Percentiles rank a stretch among this genome's conserved stretches.
Evolutionary conservation across 169 alveolate species (phyloP).

Genomic region (Plasmodium gallinaceum): DNA sequence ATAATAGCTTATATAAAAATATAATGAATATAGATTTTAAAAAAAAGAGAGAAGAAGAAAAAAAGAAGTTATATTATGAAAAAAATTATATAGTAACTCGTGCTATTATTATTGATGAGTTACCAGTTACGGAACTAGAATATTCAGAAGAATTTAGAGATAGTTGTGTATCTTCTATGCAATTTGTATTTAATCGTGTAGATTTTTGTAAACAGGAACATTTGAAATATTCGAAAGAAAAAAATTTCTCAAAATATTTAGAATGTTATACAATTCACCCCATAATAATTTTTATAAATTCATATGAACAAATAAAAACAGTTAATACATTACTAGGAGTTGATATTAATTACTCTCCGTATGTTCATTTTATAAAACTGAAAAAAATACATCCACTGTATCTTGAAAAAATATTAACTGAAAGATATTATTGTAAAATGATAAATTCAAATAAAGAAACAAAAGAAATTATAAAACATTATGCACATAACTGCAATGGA

Average conservation of each 20-base stretch:
- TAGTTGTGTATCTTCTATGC: conserved; percentile 41
- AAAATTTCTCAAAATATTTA: background rate
- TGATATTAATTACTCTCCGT: conserved; percentile 65
- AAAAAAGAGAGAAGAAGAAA: conserved; percentile 59
- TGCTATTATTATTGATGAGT: conserved; percentile 60
- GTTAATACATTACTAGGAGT: conserved; percentile 72
- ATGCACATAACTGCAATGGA: conserved; percentile 68
- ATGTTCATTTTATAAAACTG: conserved; percentile 65
- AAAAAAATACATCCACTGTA: conserved; percentile 61
- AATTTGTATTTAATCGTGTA: conserved; percentile 60
- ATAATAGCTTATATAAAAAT: conserved; percentile 15
- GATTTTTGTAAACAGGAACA: conserved; percentile 42
- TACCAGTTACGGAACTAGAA: conserved; percentile 69
- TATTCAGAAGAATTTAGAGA: conserved; percentile 67
- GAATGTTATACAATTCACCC: conserved; percentile 65
- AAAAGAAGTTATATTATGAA: conserved; percentile 42
- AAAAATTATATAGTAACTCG: conserved; percentile 64
- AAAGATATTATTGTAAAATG: conserved; percentile 62
- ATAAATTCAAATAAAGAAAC: conserved; percentile 36
- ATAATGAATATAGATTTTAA: conserved; percentile 55
- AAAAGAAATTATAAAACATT: conserved; percentile 48
- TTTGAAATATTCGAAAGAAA: background rate
- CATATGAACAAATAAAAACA: conserved; percentile 67
- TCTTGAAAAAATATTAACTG: conserved; percentile 51
- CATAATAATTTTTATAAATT: conserved; percentile 55